Evolutionary conservation across 164 flowering plant genomes (phyloP), one percentile per base, ranked within the genome.

Genomic region (Hamamelis virginiana): DNA sequence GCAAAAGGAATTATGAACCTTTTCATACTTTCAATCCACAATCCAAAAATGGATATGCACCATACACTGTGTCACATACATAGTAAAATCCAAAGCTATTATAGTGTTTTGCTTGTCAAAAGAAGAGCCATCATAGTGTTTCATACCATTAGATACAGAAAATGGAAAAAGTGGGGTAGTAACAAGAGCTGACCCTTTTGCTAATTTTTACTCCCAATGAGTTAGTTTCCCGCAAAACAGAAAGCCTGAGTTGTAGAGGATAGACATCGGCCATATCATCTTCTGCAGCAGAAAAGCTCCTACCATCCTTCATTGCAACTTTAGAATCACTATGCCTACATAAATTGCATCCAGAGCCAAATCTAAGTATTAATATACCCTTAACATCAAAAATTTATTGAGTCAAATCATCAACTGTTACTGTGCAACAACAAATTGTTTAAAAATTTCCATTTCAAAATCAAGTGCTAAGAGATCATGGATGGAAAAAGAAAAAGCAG

Each of bases 211-310:
- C 83, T 23, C 86, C 86, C 59, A 92, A 53, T 41, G 87, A 81
- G 68, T 78, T 83, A 50, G 81, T 66, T 63, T 95, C 96, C 55
- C 80, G 75, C 69, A 73, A 57, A 66, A 87, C 79, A 69, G 89
- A 83, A 53, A 92, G 92, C 77, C 94, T 81, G 5, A 92, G 87
- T 75, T 87, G 96, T 63, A 92, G 68, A 28, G 97, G 97, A 77
- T 92, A 95, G 46, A 95, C 97, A 85, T 92, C 96, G 33, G 86
- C 64, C 73, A 85, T 86, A 74, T 89, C 92, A 72, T 84, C 90
- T 66, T 84, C 91, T 23, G 80, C 84, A 64, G 81, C 86, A 14
- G 85, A 83, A 71, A 82, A 83, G 64, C 69, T 82, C 73, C 80
- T 82, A 28, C 80, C 74, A 66, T 82, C 71, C 80, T 83, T 88